Evolutionary conservation across 1,284 basidiomycete genomes (phyloP).

Genomic region (Trichosporon inkin): DNA sequence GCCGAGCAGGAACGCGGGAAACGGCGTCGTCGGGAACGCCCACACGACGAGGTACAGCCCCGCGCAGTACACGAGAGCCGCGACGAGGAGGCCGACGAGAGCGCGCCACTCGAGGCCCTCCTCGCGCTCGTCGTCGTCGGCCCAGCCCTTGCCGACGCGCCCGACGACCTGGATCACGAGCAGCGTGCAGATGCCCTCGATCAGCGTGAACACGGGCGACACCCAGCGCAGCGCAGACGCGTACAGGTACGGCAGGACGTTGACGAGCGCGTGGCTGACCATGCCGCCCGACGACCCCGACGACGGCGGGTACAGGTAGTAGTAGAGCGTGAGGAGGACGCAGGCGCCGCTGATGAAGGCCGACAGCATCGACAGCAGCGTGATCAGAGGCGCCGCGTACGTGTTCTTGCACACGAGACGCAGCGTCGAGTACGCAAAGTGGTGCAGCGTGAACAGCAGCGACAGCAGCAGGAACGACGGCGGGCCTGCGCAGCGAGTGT

Average conservation of each 20-base stretch:
- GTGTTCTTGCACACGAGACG: slow-evolving; percentile 47
- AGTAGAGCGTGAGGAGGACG: slow-evolving; percentile 39
- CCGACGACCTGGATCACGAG: slow-evolving; percentile 50
- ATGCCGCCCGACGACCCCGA: slow-evolving; percentile 4
- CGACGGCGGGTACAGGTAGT: slow-evolving; percentile 42
- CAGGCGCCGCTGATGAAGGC: slow-evolving; percentile 41
- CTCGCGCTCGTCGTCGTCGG: slow-evolving; percentile 49
- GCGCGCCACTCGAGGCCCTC: slow-evolving; percentile 50
- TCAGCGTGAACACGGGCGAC: slow-evolving; percentile 48
- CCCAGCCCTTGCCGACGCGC: slow-evolving; percentile 49
- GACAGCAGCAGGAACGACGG: slow-evolving; percentile 51
- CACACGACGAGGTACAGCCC: slow-evolving; percentile 41
- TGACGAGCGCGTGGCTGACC: slow-evolving; percentile 37
- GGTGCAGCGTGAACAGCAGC: slow-evolving; percentile 47
- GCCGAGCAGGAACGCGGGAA: slow-evolving; percentile 48
- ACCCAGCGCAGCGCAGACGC: slow-evolving; percentile 47
- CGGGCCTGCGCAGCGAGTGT: slow-evolving; percentile 39
- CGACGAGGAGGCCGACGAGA: slow-evolving; percentile 44
- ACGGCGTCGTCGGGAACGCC: slow-evolving; percentile 34
- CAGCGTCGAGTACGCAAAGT: slow-evolving; percentile 47
- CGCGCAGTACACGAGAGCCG: slow-evolving; percentile 46
- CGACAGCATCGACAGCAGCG: slow-evolving; percentile 43
- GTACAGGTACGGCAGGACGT: slow-evolving; percentile 47
- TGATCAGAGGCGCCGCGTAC: slow-evolving; percentile 41
- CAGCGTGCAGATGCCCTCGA: slow-evolving; percentile 48